Base-by-base conservation (phyloP, 768 basidiomycete genomes). In the Calocera cornea region DNA sequence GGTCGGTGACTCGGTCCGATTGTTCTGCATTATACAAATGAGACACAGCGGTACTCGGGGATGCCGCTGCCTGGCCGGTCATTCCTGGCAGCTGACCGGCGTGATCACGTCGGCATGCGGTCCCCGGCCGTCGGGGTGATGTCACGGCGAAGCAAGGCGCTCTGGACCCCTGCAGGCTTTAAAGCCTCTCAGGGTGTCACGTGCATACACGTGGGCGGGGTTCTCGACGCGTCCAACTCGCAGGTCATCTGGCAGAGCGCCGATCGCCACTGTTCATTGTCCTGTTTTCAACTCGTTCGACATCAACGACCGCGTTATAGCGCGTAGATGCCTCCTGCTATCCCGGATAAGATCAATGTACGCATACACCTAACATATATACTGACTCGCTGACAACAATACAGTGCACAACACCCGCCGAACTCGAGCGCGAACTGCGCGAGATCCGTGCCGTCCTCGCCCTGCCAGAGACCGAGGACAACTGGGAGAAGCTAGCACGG, bases 401-500 rank as follows among this genome's bases (percentile, higher is more conserved):
- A 34, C 49, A 73, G 72, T 73, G 72, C 69, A 69, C 69, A 17
- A 71, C 70, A 11, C 63, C 68, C 27, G 65, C 65, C 33, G 66
- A 69, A 38, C 64, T 73, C 33, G 47, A 65, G 27, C 41, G 34
- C 12, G 68, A 73, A 44, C 66, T 73, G 22, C 24, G 68, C 7
- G 71, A 72, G 19, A 68, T 73, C 54, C 68, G 68, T 24, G 5
- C 27, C 17, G 34, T 68, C 11, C 68, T 74, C 67, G 66, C 65
- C 40, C 72, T 69, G 24, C 69, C 70, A 36, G 90, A 92, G 75
- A 84, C 87, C 1, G 90, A 92, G 74, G 89, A 92, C 33, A 84
- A 84, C 16, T 92, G 90, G 90, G 88, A 90, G 67, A 79, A 75
- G 19, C 88, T 92, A 60, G 75, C 81, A 1, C 78, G 81, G 38